A percentile compares a stretch with the other conserved stretches of the same genome.
These are phyloP conservation scores for Priceomyces fermenticarens DNA, from an alignment of 805 yeast species.

Conservation along the genomic window DNA sequence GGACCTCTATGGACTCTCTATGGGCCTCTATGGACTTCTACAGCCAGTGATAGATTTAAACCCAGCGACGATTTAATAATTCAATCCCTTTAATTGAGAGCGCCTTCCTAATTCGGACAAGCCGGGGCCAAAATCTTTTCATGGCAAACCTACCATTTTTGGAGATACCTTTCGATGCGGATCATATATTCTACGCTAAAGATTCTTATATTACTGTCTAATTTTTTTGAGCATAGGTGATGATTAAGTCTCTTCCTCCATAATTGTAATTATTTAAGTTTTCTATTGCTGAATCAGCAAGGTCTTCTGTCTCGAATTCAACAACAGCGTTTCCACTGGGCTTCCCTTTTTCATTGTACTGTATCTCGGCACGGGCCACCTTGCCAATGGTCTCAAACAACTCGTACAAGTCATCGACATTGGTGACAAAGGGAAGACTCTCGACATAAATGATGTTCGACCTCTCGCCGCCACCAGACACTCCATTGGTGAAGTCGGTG, in stretches of 20 bases:
- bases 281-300: conserved; percentile 71
- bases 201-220: not conserved
- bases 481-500: conserved; percentile 64
- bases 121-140: no score
- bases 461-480: conserved; percentile 56
- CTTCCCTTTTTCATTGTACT: conserved; percentile 56
- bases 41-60: no score
- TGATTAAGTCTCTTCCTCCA: conserved; percentile 71
- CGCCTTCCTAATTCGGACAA: no score
- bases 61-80: no score
- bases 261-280: conserved; percentile 78
- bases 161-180: no score
- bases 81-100: no score
- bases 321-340: conserved; percentile 87
- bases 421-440: conserved; percentile 89
- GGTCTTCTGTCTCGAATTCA: conserved; percentile 59
- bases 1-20: no score
- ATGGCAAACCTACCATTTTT: no score
- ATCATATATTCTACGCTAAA: no score
- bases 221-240: conserved; percentile 58
- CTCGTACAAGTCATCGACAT: conserved; percentile 78
- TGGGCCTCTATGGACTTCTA: no score
- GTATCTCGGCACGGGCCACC: conserved; percentile 74
- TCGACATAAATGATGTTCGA: conserved; percentile 54
- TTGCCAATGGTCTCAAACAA: conserved; percentile 81